phyloP scores from a whole-genome alignment of 768 basidiomycete genomes.

The Amanita rubescens region DNA sequence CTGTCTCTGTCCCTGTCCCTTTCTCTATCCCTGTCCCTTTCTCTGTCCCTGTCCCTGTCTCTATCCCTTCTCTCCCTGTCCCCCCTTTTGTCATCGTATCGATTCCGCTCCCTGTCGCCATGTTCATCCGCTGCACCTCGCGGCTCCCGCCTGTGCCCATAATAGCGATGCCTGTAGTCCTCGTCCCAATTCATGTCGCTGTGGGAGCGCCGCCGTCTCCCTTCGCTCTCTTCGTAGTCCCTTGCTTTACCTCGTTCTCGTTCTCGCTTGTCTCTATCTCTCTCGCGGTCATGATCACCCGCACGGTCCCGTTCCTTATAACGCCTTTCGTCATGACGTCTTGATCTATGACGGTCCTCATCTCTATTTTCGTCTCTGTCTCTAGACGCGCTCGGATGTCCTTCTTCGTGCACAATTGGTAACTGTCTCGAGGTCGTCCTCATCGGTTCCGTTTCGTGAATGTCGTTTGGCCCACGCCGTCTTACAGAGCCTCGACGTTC shows the following conservation, averaged over 20 bases:
- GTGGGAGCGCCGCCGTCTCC: background rate
- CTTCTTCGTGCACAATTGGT: background rate
- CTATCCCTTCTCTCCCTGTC: constrained; percentile 17
- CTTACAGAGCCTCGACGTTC: background rate
- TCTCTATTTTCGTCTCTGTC: background rate
- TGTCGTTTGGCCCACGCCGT: background rate
- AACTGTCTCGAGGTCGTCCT: background rate
- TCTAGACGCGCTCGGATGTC: background rate
- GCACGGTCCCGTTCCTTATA: background rate
- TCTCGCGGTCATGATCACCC: background rate
- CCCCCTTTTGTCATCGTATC: constrained; percentile 13
- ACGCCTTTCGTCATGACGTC: background rate
- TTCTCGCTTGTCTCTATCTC: constrained; percentile 2
- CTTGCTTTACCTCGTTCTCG: background rate
- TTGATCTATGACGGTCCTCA: background rate
- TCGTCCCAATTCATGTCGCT: background rate
- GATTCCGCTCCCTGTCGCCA: constrained; percentile 12
- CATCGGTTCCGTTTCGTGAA: background rate
- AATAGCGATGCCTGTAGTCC: background rate
- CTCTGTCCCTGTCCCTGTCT: constrained; percentile 10
- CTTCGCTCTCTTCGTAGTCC: background rate
- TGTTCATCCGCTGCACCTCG: background rate
- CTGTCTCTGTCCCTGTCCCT: constrained; percentile 12
- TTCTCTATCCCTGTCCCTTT: constrained; percentile 14
- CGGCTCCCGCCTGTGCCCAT: background rate